Base-by-base conservation (phyloP, 768 basidiomycete species). In the Pulveroboletus sp. region DNA sequence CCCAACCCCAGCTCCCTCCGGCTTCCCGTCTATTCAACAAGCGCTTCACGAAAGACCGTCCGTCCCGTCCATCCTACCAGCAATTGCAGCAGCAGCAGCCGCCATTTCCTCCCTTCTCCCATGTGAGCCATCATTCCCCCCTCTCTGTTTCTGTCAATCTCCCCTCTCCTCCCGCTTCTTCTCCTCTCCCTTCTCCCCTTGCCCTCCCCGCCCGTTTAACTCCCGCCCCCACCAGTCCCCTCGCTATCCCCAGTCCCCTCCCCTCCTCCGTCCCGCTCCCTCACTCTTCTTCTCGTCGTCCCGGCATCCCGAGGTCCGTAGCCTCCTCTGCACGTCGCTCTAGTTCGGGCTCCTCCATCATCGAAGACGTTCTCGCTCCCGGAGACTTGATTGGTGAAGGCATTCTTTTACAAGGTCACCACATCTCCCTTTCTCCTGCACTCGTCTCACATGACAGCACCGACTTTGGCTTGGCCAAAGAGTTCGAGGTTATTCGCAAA, bases 401-500 rank as follows among this genome's bases (percentile, higher is more conserved):
- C 39, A 71, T 81, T 48, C 62, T 60, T 21, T 75, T 93, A 21
- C 86, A 84, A 57, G 86, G 81, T 40, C 81, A 92, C 67, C 61
- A 62, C 32, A 78, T 91, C 40, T 74, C 77, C 49, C 76, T 82
- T 46, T 80, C 87, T 43, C 76, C 66, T 24, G 62, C 69, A 2
- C 65, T 62, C 28, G 56, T 65, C 24, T 64, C 67, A 21, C 63
- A 69, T 43, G 61, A 65, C 27, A 59, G 56, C 39, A 60, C 74
- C 51, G 66, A 73, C 51, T 62, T 63, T 53, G 74, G 75, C 49
- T 81, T 81, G 17, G 83, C 83, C 14, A 72, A 68, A 18, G 82
- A 84, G 57, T 92, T 94, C 53, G 80, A 92, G 72, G 92, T 97
- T 66, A 80, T 94, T 57, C 76, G 88, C 49, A 82, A 81, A 55